phyloP scores from a whole-genome alignment of 352 stramenopile species.

The Pythium sp. region DNA sequence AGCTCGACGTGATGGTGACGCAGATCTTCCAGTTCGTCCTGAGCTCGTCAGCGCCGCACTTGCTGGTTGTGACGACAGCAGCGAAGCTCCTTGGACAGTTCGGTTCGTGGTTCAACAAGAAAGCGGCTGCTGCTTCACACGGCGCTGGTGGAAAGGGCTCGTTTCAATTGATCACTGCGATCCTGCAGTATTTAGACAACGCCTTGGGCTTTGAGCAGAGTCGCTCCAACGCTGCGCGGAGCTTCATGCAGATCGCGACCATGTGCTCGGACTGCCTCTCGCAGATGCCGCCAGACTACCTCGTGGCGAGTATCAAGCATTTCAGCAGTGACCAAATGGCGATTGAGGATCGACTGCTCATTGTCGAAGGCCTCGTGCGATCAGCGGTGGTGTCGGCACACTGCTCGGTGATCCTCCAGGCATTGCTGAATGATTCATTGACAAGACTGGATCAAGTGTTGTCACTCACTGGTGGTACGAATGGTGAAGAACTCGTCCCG shows the following conservation, averaged over 20 bases:
- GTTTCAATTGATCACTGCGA: slow-evolving; percentile 38
- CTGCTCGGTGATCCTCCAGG: slow-evolving; percentile 50
- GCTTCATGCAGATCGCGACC: slow-evolving; percentile 72
- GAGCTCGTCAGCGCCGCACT: slow-evolving; percentile 25
- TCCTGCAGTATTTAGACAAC: slow-evolving; percentile 55
- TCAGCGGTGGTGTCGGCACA: slow-evolving; percentile 43
- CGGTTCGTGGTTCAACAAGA: slow-evolving; percentile 51
- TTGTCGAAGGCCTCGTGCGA: slow-evolving; percentile 67
- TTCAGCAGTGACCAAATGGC: slow-evolving; percentile 35
- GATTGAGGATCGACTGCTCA: slow-evolving; percentile 52
- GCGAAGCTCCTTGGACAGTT: slow-evolving; percentile 61
- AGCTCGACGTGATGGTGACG: slow-evolving; percentile 41
- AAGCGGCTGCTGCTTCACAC: slow-evolving; percentile 16
- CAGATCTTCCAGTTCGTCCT: slow-evolving; percentile 49
- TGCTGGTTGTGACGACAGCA: slow-evolving; percentile 40
- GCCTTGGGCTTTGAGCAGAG: slow-evolving; percentile 37
- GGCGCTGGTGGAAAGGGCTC: slow-evolving; percentile 15
- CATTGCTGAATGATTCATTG: slow-evolving; percentile 45
- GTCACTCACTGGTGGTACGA: slow-evolving; percentile 7
- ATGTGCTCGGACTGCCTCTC: slow-evolving; percentile 41
- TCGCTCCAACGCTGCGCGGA: slow-evolving; percentile 50
- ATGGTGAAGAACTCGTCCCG: slow-evolving; percentile 20
- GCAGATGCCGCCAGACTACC: slow-evolving; percentile 40
- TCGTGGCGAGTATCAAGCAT: slow-evolving; percentile 44
- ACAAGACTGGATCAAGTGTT: slow-evolving; percentile 46